Base-by-base conservation (phyloP, 108 stramenopile species). In the Cyclotella kingstonii region DNA sequence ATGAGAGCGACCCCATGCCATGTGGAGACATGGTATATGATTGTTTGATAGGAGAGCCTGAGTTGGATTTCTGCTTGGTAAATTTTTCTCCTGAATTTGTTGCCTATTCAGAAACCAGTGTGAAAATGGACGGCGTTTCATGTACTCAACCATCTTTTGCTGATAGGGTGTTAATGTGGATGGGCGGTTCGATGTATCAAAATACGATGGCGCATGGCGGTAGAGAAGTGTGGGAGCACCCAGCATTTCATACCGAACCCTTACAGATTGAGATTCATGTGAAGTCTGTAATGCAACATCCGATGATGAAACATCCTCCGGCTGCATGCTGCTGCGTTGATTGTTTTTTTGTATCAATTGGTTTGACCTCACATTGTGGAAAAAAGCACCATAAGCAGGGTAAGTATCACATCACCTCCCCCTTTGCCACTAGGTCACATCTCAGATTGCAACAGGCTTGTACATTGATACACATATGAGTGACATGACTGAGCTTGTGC, bases 181-280 rank as follows among this genome's bases (percentile, higher is more conserved):
- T 35, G 60, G 51, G 10, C 55, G 43, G 17, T 39, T 18, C 21
- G 41, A 40, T 19, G 62, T 29, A 47, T 63, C 41, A 22, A 29
- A 48, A 30, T 79, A 68, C 8, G 70, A 66, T 21, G 65, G 47
- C 19, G 36, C 58, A 46, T 81, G 65, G 11, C 78, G 78, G 64
- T 79, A 77, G 15, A 81, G 48, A 0, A 81, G 64, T 18, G 50
- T 66, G 23, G 83, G 79, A 41, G 77, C 72, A 11, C 79, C 79
- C 36, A 83, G 53, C 63, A 67, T 54, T 63, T 80, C 57, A 61
- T 74, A 78, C 15, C 68, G 54, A 25, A 45, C 41, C 59, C 36
- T 39, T 38, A 23, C 19, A 50, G 49, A 4, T 8, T 39, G 10
- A 12, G 25, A 22, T 49, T 49, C 8, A 49, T 26, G 25, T 14